Conservation (phyloP, 1,284 basidiomycete species). For the Coniophora puteana region DNA sequence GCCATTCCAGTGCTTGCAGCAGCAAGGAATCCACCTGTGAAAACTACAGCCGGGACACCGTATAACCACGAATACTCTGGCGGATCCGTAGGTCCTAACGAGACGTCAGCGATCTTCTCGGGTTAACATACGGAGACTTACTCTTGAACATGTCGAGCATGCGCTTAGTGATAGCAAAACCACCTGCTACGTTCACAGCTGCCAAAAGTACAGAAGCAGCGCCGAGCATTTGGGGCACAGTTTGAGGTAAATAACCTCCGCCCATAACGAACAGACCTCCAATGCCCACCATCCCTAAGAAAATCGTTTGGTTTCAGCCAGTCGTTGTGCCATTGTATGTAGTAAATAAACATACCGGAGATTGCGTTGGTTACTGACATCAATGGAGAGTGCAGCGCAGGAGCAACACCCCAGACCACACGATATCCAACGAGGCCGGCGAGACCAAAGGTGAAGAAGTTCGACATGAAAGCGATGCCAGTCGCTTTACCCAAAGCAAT, state of each 20-base stretch:
- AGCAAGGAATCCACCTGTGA: slow-evolving; percentile 76
- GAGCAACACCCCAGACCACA: slow-evolving; percentile 84
- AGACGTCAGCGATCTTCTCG: slow-evolving; percentile 6
- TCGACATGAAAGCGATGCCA: slow-evolving; percentile 77
- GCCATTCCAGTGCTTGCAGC: slow-evolving; percentile 79
- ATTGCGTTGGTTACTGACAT: slow-evolving; percentile 87
- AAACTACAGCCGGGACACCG: slow-evolving; percentile 70
- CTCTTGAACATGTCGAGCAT: slow-evolving; percentile 92
- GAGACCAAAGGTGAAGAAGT: slow-evolving; percentile 81
- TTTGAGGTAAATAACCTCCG: slow-evolving; percentile 78
- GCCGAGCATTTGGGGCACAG: slow-evolving; percentile 73
- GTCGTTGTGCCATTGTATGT: too few species aligned
- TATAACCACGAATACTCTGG: slow-evolving; percentile 85
- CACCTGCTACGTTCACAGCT: slow-evolving; percentile 81
- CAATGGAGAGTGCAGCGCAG: slow-evolving; percentile 77
- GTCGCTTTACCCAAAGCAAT: slow-evolving; percentile 76
- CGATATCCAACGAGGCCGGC: slow-evolving; percentile 82
- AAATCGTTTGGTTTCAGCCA: slow-evolving; percentile 8
- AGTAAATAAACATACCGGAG: slow-evolving; percentile 41
- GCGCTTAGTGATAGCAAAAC: slow-evolving; percentile 80
- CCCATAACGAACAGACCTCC: slow-evolving; percentile 88
- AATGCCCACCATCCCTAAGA: slow-evolving; percentile 68
- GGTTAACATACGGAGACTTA: slow-evolving; percentile 27
- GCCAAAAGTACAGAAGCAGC: slow-evolving; percentile 79
- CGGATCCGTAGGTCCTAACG: slow-evolving; percentile 70